Base-by-base conservation (phyloP, 495 filamentous ascomycete species). In the Lophiostoma macrostomum region DNA sequence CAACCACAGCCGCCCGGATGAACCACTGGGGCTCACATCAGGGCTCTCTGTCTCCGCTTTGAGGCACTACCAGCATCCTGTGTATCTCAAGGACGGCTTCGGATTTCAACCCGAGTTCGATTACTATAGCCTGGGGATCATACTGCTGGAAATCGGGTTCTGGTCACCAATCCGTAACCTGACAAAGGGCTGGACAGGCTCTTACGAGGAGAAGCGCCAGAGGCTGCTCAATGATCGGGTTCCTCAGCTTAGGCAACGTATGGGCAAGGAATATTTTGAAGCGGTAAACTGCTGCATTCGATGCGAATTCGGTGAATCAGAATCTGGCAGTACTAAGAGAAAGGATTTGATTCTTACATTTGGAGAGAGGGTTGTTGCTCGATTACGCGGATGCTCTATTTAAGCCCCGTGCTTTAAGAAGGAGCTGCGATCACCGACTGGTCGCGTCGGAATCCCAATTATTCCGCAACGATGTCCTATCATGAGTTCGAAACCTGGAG, bases 41-140 rank as follows among this genome's bases (percentile, higher is more conserved):
- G 32, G 32, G 12, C 43, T 24, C 58, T 43, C 7, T 69, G 70
- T 24, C 61, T 71, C 28, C 13, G 64, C 63, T n/a, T 63, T 67
- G 48, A 71, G 75, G 49, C 52, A 75, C 0, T 79, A 79, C 58
- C 62, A 74, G 0, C 76, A 79, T 25, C 74, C 75, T 68, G 1
- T 72, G 74, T 60, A 72, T 63, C 6, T 54, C 47, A 16, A 34
- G 8, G 14, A 25, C 16, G 19, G 11, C 14, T 64, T 63, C 10
- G 60, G 61, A 16, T 79, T 72, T 58, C 56, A 61, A 12, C 75
- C 75, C 53, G 68, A 66, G 20, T 75, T 73, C 50, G 75, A 79
- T 48, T 60, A 78, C 37, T 79, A 79, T 47, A 73, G 69, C 30
- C 57, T 79, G 0, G 76, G 75, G 0, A 49, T 77, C 23, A 36